Conservation (phyloP, 768 basidiomycete genomes). For the Rhizopogon salebrosus region DNA sequence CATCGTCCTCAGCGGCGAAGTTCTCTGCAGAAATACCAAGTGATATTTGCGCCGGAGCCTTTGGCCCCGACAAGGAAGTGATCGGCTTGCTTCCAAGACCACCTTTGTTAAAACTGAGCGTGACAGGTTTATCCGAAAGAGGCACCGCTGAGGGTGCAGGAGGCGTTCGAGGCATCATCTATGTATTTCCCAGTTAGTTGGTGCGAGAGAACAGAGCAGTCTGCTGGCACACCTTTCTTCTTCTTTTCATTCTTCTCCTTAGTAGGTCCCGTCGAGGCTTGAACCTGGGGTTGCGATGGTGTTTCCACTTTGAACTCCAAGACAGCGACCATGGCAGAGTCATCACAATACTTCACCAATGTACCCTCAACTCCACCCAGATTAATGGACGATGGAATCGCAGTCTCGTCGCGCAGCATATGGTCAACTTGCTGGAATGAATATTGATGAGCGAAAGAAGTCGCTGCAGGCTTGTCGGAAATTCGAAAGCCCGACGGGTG, state of each 20-base stretch:
- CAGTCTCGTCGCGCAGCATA: constrained; percentile 72
- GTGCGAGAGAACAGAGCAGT: neutral
- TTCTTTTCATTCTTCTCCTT: constrained; percentile 60
- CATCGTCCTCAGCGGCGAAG: constrained; percentile 32
- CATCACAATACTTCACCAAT: constrained; percentile 92
- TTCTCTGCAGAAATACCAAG: constrained; percentile 72
- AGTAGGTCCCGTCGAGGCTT: constrained; percentile 38
- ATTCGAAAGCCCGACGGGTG: constrained; percentile 95
- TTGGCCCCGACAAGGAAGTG: constrained; percentile 20
- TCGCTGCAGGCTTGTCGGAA: constrained; percentile 81
- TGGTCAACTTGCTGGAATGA: constrained; percentile 84
- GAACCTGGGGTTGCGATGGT: constrained; percentile 32
- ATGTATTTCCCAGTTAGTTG: constrained; percentile 9
- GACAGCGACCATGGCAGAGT: constrained; percentile 68
- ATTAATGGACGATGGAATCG: constrained; percentile 57
- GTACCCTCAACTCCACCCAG: constrained; percentile 69
- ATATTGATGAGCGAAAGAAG: constrained; percentile 88
- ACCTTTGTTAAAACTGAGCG: constrained; percentile 63
- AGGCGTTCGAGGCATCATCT: constrained; percentile 32
- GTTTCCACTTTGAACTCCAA: constrained; percentile 78
- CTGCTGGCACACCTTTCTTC: constrained; percentile 44
- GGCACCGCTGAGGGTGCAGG: constrained; percentile 64
- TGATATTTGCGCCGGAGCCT: constrained; percentile 35
- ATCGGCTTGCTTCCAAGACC: constrained; percentile 14
- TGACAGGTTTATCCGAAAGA: constrained; percentile 74